phyloP scores from a whole-genome alignment of 1,284 basidiomycete genomes.

The Anthracocystis panici-leucophaei region DNA sequence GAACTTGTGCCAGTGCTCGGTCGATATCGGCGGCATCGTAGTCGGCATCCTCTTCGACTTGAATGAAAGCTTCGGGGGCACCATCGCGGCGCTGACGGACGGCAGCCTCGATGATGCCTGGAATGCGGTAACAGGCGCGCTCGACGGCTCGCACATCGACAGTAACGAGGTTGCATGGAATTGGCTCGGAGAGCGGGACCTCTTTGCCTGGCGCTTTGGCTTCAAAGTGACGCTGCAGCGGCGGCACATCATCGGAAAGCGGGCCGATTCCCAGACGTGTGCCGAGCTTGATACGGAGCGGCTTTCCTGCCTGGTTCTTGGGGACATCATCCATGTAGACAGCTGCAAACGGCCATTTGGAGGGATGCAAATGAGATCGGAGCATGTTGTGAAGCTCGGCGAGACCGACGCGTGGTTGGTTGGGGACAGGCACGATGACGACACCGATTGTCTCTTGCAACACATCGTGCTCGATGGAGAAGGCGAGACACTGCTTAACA shows the following conservation, averaged over 20 bases:
- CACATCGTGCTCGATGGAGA: conserved; percentile 69
- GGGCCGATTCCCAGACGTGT: conserved; percentile 67
- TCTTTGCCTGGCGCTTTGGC: conserved; percentile 67
- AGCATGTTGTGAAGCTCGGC: conserved; percentile 69
- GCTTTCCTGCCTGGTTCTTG: conserved; percentile 69
- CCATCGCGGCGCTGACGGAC: conserved; percentile 68
- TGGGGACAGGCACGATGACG: conserved; percentile 68
- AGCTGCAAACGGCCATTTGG: conserved; percentile 69
- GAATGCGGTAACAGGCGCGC: conserved; percentile 69
- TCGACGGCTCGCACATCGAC: conserved; percentile 68
- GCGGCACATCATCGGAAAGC: conserved; percentile 67
- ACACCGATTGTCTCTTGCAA: conserved; percentile 70
- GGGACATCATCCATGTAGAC: conserved; percentile 70
- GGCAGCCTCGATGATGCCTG: conserved; percentile 68
- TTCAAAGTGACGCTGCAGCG: conserved; percentile 69
- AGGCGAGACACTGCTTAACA: conserved; percentile 68
- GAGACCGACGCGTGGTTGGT: conserved; percentile 68
- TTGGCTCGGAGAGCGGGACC: conserved; percentile 66
- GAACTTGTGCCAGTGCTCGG: conserved; percentile 67
- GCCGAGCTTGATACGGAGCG: conserved; percentile 69
- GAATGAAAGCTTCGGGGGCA: conserved; percentile 68
- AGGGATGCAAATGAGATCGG: conserved; percentile 67
- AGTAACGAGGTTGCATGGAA: conserved; percentile 67
- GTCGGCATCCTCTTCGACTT: conserved; percentile 68
- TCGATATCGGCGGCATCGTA: conserved; percentile 69